Base-by-base conservation (phyloP, 2,329 filamentous ascomycete species). In the Akanthomyces uredinophilus region DNA sequence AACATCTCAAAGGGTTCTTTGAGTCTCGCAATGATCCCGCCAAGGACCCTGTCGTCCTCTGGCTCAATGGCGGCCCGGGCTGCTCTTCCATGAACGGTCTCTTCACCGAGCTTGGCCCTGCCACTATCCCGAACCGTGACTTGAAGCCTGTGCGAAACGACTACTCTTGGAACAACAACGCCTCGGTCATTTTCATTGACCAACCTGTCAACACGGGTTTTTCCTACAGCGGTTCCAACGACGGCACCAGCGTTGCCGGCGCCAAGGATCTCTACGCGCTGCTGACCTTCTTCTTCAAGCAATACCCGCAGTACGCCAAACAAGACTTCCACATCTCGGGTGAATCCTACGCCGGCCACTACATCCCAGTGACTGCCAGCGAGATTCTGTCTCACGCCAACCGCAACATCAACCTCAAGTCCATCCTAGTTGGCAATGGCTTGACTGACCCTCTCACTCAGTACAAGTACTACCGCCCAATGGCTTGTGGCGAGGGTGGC, bases 271-370 rank as follows among this genome's bases (percentile, higher is more conserved):
- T 99, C 69, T 98, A 98, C 73, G 94, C 95, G 68, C 89, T 99
- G 65, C 83, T 99, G 68, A 95, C 93, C 44, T 90, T 99, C 68
- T 99, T 99, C 87, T 99, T 99, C 85, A 89, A 96, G 80, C 91
- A 98, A 75, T 99, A 98, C 84, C 95, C 95, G 61, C 85, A 99
- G 78, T 99, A 99, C 74, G 86, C 92, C 55, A 84, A 87, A 74
- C 95, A 98, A 79, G 89, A 94, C 78, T 99, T 99, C 87, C 95
- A 99, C 83, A 96, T 97, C 77, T 89, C 93, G 66, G 93, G 93
- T 75, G 93, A 97, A 81, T 96, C 91, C 1, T 97, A 97, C 72
- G 93, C 90, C 67, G 93, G 93, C 39, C 93, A 97, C 79, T 97
- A 97, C 79, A 96, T 97, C 67, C 93, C 93, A 44, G 90, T 94